Conservation (phyloP, 257 asterid species). For the Orobanche coerulescens region DNA sequence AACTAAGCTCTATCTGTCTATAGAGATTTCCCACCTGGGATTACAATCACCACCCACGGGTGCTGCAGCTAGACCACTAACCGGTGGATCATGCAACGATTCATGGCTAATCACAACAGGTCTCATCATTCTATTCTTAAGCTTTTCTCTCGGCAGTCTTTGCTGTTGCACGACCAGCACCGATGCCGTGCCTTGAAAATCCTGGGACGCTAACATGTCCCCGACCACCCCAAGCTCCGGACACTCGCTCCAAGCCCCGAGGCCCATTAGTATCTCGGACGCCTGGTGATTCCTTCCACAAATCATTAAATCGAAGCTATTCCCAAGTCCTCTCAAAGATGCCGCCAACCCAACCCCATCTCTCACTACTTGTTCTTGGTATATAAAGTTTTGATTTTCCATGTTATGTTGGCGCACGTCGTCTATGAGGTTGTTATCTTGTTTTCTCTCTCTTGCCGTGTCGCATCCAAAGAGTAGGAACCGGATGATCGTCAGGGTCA, state of each 20-base stretch:
- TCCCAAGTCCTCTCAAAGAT: constrained; percentile 35
- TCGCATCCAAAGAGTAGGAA: constrained; percentile 59
- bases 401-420: constrained; percentile 49
- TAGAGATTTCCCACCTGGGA: neutral
- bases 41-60: neutral
- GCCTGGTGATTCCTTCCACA: constrained; percentile 59
- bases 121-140: constrained; percentile 28
- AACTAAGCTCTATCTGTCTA: constrained; percentile 10
- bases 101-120: constrained; percentile 39
- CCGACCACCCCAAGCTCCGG: constrained; percentile 82
- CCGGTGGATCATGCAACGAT: constrained; percentile 6
- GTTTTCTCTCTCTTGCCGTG: constrained; percentile 47
- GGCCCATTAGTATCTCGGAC: constrained; percentile 53
- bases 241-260: constrained; percentile 80
- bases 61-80: neutral
- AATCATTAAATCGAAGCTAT: constrained; percentile 42
- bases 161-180: constrained; percentile 83
- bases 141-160: constrained; percentile 35
- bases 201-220: constrained; percentile 59
- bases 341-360: constrained; percentile 65
- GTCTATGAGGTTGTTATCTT: constrained; percentile 46
- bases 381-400: constrained; percentile 44
- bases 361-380: constrained; percentile 62
- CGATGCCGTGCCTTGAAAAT: constrained; percentile 50
- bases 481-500: constrained; percentile 48